Evolutionary conservation across 2,329 filamentous ascomycete genomes (phyloP).

Genomic region (Penicillium sp.): DNA sequence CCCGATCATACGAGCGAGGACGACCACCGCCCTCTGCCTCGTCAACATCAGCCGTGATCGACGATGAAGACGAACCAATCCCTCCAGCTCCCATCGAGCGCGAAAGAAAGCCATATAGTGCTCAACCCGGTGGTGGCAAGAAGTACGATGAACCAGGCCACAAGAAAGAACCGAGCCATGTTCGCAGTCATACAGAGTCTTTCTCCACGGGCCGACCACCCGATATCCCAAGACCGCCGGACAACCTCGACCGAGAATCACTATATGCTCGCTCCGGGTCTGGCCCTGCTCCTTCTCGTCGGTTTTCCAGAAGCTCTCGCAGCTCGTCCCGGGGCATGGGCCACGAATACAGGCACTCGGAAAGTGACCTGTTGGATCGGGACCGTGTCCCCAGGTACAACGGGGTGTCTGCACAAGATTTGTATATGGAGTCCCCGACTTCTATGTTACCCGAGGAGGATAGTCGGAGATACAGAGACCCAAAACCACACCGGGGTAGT

Average conservation of each 20-base stretch:
- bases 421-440: slow-evolving; percentile 27
- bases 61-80: slow-evolving; percentile 41
- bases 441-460: slow-evolving; percentile 26
- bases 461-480: slow-evolving; percentile 28
- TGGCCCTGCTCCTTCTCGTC: slow-evolving; percentile 10
- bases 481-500: slow-evolving; percentile 22
- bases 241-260: slow-evolving; percentile 40
- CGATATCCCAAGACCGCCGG: slow-evolving; percentile 53
- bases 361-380: slow-evolving; percentile 32
- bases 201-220: slow-evolving; percentile 53
- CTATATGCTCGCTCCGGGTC: slow-evolving; percentile 24
- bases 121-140: slow-evolving; percentile 60
- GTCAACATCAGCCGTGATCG: slow-evolving; percentile 34
- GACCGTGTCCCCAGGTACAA: slow-evolving; percentile 22
- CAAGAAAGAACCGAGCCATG: background rate
- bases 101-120: slow-evolving; percentile 63
- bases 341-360: slow-evolving; percentile 37
- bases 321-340: slow-evolving; percentile 34
- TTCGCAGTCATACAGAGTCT: slow-evolving; percentile 24
- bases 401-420: slow-evolving; percentile 21
- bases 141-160: slow-evolving; percentile 46
- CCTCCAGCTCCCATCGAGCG: slow-evolving; percentile 59
- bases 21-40: slow-evolving; percentile 41
- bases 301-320: slow-evolving; percentile 23
- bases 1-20: slow-evolving; percentile 22